Evolutionary conservation across 2,329 filamentous ascomycete species (phyloP).

Genomic region (Colletotrichum spaethianum): DNA sequence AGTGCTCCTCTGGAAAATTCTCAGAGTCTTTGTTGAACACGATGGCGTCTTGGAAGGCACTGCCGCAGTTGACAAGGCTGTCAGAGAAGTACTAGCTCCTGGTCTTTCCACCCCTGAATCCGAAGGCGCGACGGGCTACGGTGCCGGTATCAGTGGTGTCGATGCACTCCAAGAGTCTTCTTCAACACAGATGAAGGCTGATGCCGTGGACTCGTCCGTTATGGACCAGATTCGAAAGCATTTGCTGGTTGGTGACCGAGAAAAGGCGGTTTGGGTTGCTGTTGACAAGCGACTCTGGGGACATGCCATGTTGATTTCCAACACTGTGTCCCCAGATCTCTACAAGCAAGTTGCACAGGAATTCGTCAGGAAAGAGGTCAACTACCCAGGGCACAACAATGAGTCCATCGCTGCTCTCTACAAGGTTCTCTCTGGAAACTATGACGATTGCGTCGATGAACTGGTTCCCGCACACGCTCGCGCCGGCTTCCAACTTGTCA

Average conservation of each 20-base stretch:
- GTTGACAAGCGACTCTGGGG: slow-evolving; percentile 96
- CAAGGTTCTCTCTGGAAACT: slow-evolving; percentile 93
- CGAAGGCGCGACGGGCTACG: slow-evolving; percentile 45
- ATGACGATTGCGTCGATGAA: slow-evolving; percentile 95
- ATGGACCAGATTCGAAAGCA: slow-evolving; percentile 81
- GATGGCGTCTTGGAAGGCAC: slow-evolving; percentile 87
- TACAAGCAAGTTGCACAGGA: slow-evolving; percentile 97
- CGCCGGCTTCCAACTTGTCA: slow-evolving; percentile 92
- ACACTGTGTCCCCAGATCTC: slow-evolving; percentile 81
- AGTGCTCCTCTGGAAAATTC: slow-evolving; percentile 87
- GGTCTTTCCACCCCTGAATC: slow-evolving; percentile 53
- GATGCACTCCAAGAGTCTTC: slow-evolving; percentile 47
- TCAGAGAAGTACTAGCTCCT: slow-evolving; percentile 82
- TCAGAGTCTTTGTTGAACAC: slow-evolving; percentile 85
- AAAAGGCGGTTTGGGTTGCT: slow-evolving; percentile 93
- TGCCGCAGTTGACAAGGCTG: slow-evolving; percentile 78
- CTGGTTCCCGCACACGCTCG: slow-evolving; percentile 93
- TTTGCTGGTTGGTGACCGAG: slow-evolving; percentile 85
- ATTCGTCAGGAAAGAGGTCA: slow-evolving; percentile 95
- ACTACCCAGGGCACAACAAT: slow-evolving; percentile 82
- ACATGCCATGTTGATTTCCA: slow-evolving; percentile 92
- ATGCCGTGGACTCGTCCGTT: slow-evolving; percentile 78
- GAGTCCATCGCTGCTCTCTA: slow-evolving; percentile 93
- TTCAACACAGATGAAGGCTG: slow-evolving; percentile 64
- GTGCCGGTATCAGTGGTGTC: slow-evolving; percentile 40